Percentiles rank a stretch among this genome's conserved stretches.
These are phyloP conservation scores for Neurospora intermedia DNA, from an alignment of 495 filamentous ascomycete species.

Conservation along the genomic window DNA sequence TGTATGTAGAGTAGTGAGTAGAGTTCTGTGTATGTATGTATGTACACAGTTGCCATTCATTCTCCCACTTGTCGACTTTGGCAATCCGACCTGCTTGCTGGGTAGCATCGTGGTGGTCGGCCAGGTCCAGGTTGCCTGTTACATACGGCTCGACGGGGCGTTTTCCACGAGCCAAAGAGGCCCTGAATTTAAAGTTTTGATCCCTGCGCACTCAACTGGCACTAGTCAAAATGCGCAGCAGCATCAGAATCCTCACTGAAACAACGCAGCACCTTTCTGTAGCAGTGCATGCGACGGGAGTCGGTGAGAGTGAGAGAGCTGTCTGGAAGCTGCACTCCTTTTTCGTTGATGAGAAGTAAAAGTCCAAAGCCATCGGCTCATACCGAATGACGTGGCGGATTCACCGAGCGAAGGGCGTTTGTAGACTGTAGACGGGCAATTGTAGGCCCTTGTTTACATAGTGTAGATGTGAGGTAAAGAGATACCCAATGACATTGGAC, in stretches of 20 bases:
- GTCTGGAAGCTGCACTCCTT: neutral
- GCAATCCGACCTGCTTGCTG: constrained; percentile 1
- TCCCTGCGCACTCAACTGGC: neutral
- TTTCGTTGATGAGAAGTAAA: neutral
- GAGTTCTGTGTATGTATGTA: neutral
- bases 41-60: neutral
- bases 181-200: constrained; percentile 6
- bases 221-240: neutral
- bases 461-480: neutral
- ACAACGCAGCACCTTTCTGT: neutral
- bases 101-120: neutral
- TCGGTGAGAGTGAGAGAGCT: neutral
- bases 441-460: neutral
- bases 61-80: neutral
- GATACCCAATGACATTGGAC: neutral
- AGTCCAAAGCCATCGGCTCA: neutral
- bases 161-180: neutral
- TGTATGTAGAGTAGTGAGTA: neutral
- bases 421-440: neutral
- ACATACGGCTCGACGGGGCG: neutral
- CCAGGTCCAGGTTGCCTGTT: neutral
- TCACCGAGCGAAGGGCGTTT: neutral
- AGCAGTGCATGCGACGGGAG: neutral
- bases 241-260: neutral
- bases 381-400: neutral